Evolutionary conservation across 805 yeast genomes (phyloP), one percentile per base, ranked within the genome.

Genomic region (Starmera amethionina): DNA sequence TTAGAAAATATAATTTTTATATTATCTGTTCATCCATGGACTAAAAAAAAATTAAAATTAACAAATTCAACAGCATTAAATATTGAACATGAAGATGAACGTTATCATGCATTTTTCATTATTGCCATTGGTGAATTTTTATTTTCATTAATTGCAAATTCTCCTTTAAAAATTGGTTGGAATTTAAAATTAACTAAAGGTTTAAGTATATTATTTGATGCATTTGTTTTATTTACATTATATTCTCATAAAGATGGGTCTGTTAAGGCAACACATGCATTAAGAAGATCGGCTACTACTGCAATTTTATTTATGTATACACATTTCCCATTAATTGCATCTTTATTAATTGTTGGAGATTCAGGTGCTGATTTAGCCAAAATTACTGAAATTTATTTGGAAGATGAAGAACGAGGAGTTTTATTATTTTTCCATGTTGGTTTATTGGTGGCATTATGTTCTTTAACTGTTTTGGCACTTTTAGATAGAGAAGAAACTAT

Each of bases 61-160:
- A 64, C 62, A 12, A 68, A 65, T 41, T 68, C 80, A 10, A 75
- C 85, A 0, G 84, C 84, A 1, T 52, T 77, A 44, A 77, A 76
- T 50, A 74, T 79, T 41, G 83, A 77, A 46, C 84, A 79, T 50
- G 82, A 77, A 51, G 79, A 75, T 25, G 85, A 79, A 50, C 55
- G 85, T 41, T 67, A 64, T 48, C 66, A 72, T 3, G 74, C 78
- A 0, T 79, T 79, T 50, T 77, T 65, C 40, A 68, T 77, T 46
- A 77, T 79, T 55, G 82, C 82, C 5, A 65, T 79, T 45, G 85
- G 85, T 30, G 84, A 78, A 46, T 78, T 75, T 46, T 56, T 77
- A 12, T 75, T 70, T 49, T 70, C 68, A 33, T 60, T 73, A 8
- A 80, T 75, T 8, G 72, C 77, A 2, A 55, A 56, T 0, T 59